Evolutionary conservation across 2,329 filamentous ascomycete genomes (phyloP).

Genomic region (Sphaceloma murrayae): DNA sequence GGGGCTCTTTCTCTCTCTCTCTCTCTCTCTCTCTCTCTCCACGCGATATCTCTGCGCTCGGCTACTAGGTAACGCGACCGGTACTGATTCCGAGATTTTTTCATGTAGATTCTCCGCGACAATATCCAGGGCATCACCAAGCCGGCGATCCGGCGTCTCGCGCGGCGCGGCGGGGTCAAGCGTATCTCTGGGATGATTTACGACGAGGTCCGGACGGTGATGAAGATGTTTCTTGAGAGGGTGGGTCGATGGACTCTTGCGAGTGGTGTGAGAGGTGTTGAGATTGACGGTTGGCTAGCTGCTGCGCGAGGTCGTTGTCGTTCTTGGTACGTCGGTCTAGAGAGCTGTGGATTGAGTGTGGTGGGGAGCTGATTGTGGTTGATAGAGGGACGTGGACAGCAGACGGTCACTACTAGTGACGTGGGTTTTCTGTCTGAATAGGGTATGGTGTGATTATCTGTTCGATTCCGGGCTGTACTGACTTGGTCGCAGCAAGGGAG

Average conservation of each 20-base stretch:
- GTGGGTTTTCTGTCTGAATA: constrained; percentile 1
- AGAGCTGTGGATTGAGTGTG: no score
- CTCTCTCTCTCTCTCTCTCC: no score
- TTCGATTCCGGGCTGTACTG: no score
- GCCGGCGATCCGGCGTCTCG: constrained; percentile 95
- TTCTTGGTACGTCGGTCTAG: background rate
- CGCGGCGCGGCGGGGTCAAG: constrained; percentile 98
- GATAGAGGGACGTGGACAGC: background rate
- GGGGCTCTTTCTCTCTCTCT: background rate
- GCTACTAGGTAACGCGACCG: no score
- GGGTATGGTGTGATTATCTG: background rate
- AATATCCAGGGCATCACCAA: constrained; percentile 99
- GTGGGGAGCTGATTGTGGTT: no score
- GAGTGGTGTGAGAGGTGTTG: background rate
- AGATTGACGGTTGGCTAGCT: background rate
- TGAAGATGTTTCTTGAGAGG: constrained; percentile 69
- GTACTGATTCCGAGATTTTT: no score
- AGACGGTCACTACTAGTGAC: constrained; percentile 1
- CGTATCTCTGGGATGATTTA: constrained; percentile 97
- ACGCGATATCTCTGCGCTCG: no score
- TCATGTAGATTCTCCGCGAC: constrained; percentile 82
- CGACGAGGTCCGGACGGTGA: constrained; percentile 70
- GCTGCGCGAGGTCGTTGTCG: background rate
- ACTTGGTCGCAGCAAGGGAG: constrained; percentile 1
- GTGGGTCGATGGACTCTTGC: background rate